phyloP scores from a whole-genome alignment of 2,329 filamentous ascomycete genomes.

The Fusarium abutilonis region DNA sequence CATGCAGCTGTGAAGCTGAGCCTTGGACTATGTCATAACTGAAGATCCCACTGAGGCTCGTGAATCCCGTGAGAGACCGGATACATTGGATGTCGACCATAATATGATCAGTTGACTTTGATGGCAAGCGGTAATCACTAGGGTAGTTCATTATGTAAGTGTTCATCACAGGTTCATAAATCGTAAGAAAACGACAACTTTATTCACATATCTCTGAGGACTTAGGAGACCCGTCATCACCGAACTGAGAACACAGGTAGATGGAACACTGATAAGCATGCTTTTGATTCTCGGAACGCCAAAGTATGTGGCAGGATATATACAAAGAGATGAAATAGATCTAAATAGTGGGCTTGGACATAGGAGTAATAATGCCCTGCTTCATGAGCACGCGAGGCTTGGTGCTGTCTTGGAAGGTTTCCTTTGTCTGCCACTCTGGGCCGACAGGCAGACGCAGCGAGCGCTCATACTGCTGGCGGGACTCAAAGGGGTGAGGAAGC shows the following conservation, averaged over 20 bases:
- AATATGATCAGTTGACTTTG: no score
- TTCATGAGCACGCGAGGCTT: conserved; percentile 92
- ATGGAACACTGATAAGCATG: background rate
- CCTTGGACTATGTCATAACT: no score
- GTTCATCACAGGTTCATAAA: no score
- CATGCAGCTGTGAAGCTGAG: no score
- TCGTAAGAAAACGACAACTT: no score
- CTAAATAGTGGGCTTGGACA: conserved; percentile 75
- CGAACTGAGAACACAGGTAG: background rate
- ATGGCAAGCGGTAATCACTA: no score
- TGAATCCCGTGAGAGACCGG: no score
- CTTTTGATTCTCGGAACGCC: conserved; percentile 33
- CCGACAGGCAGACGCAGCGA: conserved; percentile 87
- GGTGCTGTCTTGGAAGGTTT: conserved; percentile 87
- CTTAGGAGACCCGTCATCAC: no score
- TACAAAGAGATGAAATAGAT: background rate
- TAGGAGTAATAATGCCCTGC: conserved; percentile 87
- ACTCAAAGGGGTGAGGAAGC: conserved; percentile 92
- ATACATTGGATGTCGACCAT: no score
- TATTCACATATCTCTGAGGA: no score
- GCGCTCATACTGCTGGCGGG: conserved; percentile 86
- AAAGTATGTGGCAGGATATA: conserved; percentile 12
- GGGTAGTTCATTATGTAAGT: no score
- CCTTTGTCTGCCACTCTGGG: conserved; percentile 96
- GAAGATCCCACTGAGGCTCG: no score